Conservation (phyloP, 305 asterid species). For the Plantago lanceolata region DNA sequence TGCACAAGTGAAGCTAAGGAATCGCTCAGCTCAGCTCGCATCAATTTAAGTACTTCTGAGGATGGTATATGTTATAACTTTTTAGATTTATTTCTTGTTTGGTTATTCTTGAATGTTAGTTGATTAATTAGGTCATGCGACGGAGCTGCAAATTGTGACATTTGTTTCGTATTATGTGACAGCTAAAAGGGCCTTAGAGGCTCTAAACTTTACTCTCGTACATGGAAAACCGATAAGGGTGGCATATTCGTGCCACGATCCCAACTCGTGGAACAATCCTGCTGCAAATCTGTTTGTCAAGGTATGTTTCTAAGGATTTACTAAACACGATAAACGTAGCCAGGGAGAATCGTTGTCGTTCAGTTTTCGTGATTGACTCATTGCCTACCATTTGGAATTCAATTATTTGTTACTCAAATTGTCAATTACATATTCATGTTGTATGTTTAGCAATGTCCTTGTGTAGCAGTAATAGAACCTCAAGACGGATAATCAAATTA, state of each 20-base stretch:
- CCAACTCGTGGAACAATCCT: constrained; percentile 37
- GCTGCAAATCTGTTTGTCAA: constrained; percentile 56
- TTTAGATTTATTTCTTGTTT: not conserved
- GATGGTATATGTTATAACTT: constrained; percentile 37
- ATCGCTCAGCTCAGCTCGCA: constrained; percentile 67
- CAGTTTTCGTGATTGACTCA: too few species aligned
- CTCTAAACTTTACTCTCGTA: constrained; percentile 40
- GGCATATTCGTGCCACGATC: constrained; percentile 35
- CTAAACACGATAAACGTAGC: not conserved
- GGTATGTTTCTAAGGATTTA: constrained; percentile 28
- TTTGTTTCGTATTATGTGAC: not conserved
- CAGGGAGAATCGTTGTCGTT: too few species aligned
- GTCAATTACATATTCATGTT: too few species aligned
- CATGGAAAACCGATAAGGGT: constrained; percentile 41
- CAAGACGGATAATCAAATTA: too few species aligned
- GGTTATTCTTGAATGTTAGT: not conserved
- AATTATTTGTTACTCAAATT: too few species aligned
- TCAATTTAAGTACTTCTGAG: constrained; percentile 47
- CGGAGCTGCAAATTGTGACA: not conserved
- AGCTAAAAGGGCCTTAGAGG: constrained; percentile 45
- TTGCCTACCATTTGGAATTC: too few species aligned
- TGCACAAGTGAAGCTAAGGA: constrained; percentile 43
- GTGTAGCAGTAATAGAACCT: too few species aligned
- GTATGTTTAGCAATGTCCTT: too few species aligned
- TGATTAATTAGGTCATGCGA: not conserved